phyloP scores from a whole-genome alignment of 1,284 basidiomycete species.

The Takashimella tepidaria region DNA sequence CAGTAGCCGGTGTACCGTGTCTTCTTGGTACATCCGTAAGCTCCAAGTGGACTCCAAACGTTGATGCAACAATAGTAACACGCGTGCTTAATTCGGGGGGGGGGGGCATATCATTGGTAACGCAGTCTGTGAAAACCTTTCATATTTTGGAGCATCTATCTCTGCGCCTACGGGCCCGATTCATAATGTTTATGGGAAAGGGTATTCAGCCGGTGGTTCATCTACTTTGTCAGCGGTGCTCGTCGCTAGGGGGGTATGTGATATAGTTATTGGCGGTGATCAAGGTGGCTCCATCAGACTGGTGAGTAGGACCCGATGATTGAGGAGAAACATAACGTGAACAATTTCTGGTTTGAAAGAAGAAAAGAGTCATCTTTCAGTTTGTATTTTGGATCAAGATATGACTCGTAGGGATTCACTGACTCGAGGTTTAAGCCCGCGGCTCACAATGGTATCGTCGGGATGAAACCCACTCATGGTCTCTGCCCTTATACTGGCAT shows the following conservation, averaged over 20 bases:
- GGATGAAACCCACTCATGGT: conserved; percentile 53
- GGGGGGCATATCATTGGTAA: conserved; percentile 49
- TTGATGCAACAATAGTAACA: conserved; percentile 52
- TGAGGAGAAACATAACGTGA: too few species aligned
- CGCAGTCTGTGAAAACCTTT: conserved; percentile 45
- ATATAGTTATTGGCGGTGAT: conserved; percentile 54
- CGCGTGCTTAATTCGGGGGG: conserved; percentile 52
- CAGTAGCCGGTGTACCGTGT: conserved; percentile 27
- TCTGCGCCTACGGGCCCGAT: conserved; percentile 36
- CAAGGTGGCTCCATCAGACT: conserved; percentile 52
- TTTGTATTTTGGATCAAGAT: too few species aligned
- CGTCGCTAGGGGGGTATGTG: conserved; percentile 48
- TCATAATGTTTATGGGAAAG: conserved; percentile 51
- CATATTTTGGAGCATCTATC: conserved; percentile 21
- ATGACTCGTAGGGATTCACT: too few species aligned
- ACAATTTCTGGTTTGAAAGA: too few species aligned
- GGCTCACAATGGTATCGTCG: conserved; percentile 52
- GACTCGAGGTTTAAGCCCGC: conserved; percentile 41
- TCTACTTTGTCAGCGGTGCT: conserved; percentile 52
- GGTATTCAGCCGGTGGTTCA: conserved; percentile 52
- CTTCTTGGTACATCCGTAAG: conserved; percentile 32
- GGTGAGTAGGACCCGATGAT: not conserved
- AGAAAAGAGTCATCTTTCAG: too few species aligned
- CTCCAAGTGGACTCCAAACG: conserved; percentile 25
- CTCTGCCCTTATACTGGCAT: conserved; percentile 54